phyloP scores from a whole-genome alignment of 2,329 filamentous ascomycete species.

The Trichoderma hamatum region DNA sequence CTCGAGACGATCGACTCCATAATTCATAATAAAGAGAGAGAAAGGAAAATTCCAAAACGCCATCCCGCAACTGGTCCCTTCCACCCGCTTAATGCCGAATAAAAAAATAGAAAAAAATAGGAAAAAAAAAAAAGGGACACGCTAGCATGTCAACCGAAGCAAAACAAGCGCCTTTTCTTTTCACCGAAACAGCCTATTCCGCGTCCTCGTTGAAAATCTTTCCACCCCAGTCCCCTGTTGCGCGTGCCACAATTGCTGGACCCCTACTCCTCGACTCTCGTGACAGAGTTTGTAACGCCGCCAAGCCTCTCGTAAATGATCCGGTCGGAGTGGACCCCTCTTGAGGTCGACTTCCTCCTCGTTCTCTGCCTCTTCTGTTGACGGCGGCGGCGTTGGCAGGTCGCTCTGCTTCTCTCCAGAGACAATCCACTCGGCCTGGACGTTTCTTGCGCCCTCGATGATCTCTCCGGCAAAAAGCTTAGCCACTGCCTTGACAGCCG shows the following conservation, averaged over 20 bases:
- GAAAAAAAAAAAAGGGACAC: background rate
- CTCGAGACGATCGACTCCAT: background rate
- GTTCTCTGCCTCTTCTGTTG: conserved; percentile 36
- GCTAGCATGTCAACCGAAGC: conserved; percentile 1
- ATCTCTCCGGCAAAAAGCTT: conserved; percentile 79
- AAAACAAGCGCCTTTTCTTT: background rate
- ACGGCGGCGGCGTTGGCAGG: conserved; percentile 48
- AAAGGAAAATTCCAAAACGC: background rate
- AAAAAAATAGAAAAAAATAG: background rate
- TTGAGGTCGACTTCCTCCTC: conserved; percentile 41
- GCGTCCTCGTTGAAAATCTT: conserved; percentile 58
- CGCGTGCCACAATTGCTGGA: conserved; percentile 62
- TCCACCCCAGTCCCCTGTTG: conserved; percentile 64
- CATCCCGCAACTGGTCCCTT: conserved; percentile 9
- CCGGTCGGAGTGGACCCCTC: conserved; percentile 67
- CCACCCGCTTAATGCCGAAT: background rate
- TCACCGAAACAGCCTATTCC: conserved; percentile 58
- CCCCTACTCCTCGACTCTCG: conserved; percentile 65
- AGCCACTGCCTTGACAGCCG: conserved; percentile 74
- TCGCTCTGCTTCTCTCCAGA: conserved; percentile 62
- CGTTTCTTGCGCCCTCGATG: conserved; percentile 69
- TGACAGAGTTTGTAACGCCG: conserved; percentile 66
- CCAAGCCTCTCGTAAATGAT: conserved; percentile 74
- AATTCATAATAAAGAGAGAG: background rate
- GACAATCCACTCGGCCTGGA: conserved; percentile 72